Conservation (phyloP, 2,329 filamentous ascomycete species). For the Cladophialophora yegresii region DNA sequence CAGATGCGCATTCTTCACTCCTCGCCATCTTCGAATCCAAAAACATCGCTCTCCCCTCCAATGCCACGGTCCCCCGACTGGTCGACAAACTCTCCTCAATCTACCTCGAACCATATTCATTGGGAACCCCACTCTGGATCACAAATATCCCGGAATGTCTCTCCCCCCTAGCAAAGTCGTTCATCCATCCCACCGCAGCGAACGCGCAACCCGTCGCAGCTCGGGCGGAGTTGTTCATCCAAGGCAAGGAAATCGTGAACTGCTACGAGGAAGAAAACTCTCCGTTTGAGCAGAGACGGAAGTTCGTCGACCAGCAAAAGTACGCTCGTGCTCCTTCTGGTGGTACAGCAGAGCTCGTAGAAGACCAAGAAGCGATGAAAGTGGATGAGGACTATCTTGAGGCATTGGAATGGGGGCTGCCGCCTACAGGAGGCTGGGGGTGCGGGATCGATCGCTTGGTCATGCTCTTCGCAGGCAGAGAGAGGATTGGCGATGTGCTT, state of each 20-base stretch:
- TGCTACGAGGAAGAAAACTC: constrained; percentile 99
- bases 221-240: constrained; percentile 81
- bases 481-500: constrained; percentile 80
- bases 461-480: constrained; percentile 82
- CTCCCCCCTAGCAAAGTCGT: constrained; percentile 88
- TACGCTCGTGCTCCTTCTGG: constrained; percentile 35
- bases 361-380: constrained; percentile 50
- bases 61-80: constrained; percentile 65
- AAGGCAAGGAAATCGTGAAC: constrained; percentile 81
- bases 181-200: constrained; percentile 59
- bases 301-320: constrained; percentile 67
- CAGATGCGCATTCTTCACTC: constrained; percentile 61
- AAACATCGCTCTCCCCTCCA: constrained; percentile 52
- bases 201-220: constrained; percentile 74
- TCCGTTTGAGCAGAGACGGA: constrained; percentile 78
- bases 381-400: constrained; percentile 81
- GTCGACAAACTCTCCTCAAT: constrained; percentile 76
- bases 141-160: constrained; percentile 86
- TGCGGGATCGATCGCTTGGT: constrained; percentile 87
- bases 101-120: constrained; percentile 77
- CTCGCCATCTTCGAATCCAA: constrained; percentile 57
- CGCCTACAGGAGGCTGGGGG: constrained; percentile 96
- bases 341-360: constrained; percentile 48
- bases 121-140: constrained; percentile 73
- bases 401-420: constrained; percentile 82